Evolutionary conservation across 306 rosid species (phyloP), one percentile per base, ranked within the genome.

Genomic region (Quercus aquifolioides): DNA sequence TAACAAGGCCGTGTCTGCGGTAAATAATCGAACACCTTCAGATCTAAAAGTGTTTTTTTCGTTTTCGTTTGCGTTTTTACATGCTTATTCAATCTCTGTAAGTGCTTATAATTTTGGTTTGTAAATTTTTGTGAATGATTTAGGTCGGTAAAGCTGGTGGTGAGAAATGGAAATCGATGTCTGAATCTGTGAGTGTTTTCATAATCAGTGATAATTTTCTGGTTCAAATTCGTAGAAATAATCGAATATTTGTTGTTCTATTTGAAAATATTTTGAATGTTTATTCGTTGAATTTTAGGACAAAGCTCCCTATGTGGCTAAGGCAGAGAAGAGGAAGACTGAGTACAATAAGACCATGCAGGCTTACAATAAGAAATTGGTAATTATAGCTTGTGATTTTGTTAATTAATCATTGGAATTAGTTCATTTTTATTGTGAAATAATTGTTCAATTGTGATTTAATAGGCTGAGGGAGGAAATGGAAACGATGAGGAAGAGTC

Each of bases 131-230:
- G 46, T 4, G 41, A 55, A 12, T 51, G 1, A 30, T 23, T 52
- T 62, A 95, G 99, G 98, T 93, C 25, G 98, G 97, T 0, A 95
- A 91, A 84, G 99, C 99, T 69, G 97, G 94, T 2, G 99, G 98
- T 43, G 89, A 77, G 5, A 86, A 87, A 70, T 95, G 99, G 99
- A 90, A 89, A 65, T 79, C 94, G 0, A 0, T 95, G 90, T 74
- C 99, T 26, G 98, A 90, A 3, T 89, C 95, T 35, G 99, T 95
- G 84, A 89, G 98, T 92, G 1, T 51, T 2, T 13, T 19, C 1
- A 0, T 33, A 41, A 5, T 49, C 21, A 12, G 15, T 8, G 11
- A 41, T 41, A 2, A 41, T 41, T 41, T 41, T 41, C 46, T 8
- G 11, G 12, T 41, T 41, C 46, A 41, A 41, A 41, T 41, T 41